These are phyloP conservation scores for Tuber borchii DNA, from an alignment of 495 filamentous ascomycete genomes.

Conservation along the genomic window DNA sequence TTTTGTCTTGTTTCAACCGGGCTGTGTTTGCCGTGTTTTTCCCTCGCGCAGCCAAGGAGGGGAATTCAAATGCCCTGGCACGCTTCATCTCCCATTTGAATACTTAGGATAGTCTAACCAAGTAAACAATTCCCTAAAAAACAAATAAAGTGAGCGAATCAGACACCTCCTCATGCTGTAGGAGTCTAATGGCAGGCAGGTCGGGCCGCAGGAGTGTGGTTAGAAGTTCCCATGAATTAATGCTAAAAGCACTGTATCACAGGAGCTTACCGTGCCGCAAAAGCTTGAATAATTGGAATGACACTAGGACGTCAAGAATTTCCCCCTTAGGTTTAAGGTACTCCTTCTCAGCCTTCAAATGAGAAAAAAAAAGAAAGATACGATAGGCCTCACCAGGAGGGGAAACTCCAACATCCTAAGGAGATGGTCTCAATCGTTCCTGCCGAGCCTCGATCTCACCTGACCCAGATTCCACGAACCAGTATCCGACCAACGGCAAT, in stretches of 20 bases:
- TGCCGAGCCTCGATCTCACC: background rate
- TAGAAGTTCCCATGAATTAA: background rate
- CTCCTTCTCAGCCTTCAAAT: no score
- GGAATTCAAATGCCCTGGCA: background rate
- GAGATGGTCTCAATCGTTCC: background rate
- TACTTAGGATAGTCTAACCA: background rate
- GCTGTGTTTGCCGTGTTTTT: background rate
- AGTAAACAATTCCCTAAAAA: background rate
- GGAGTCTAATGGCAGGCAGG: background rate
- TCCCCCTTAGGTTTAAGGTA: background rate
- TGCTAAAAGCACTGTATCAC: background rate
- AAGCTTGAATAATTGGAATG: background rate
- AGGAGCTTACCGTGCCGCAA: background rate
- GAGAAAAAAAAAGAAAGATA: background rate
- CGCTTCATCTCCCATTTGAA: background rate
- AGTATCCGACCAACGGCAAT: background rate
- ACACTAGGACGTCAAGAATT: background rate
- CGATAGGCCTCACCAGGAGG: background rate
- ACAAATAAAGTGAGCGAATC: background rate
- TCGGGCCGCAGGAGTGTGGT: background rate
- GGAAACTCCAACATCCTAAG: background rate
- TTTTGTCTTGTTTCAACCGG: background rate
- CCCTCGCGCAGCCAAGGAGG: background rate
- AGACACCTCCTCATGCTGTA: background rate
- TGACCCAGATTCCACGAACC: background rate